phyloP scores from a whole-genome alignment of 805 yeast species.

The Lipomyces sp. region DNA sequence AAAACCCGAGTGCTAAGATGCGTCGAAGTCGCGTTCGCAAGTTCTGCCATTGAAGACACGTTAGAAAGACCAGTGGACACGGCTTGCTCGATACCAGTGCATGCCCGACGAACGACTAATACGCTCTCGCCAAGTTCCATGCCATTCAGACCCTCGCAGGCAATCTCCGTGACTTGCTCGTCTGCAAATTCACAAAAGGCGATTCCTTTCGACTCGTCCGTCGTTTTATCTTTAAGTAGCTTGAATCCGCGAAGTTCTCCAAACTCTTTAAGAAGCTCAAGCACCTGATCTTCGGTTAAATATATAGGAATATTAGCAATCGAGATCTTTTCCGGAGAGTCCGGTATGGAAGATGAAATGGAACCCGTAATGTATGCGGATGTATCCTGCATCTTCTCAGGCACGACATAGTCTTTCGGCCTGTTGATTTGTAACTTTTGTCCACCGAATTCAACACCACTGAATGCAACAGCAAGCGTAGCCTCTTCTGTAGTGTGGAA shows the following conservation, averaged over 20 bases:
- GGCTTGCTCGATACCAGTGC: constrained; percentile 36
- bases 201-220: constrained; percentile 54
- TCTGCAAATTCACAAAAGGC: constrained; percentile 52
- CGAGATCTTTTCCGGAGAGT: constrained; percentile 48
- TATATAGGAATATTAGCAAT: constrained; percentile 47
- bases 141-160: constrained; percentile 39
- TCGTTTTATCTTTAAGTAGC: constrained; percentile 43
- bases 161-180: constrained; percentile 31
- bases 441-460: constrained; percentile 38
- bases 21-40: constrained; percentile 35
- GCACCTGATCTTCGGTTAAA: constrained; percentile 45
- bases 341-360: constrained; percentile 37
- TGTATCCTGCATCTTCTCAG: constrained; percentile 25
- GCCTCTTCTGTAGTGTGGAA: constrained; percentile 53
- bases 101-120: constrained; percentile 42
- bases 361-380: constrained; percentile 15
- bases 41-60: constrained; percentile 32
- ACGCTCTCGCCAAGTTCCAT: constrained; percentile 41
- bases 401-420: constrained; percentile 48
- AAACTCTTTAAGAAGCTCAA: constrained; percentile 43
- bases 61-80: constrained; percentile 14
- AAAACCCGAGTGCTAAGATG: constrained; percentile 47
- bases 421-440: constrained; percentile 39
- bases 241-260: constrained; percentile 44
- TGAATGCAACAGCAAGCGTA: constrained; percentile 50